Evolutionary conservation across 306 rosid species (phyloP).

Genomic region (Ammopiptanthus mongolicus): DNA sequence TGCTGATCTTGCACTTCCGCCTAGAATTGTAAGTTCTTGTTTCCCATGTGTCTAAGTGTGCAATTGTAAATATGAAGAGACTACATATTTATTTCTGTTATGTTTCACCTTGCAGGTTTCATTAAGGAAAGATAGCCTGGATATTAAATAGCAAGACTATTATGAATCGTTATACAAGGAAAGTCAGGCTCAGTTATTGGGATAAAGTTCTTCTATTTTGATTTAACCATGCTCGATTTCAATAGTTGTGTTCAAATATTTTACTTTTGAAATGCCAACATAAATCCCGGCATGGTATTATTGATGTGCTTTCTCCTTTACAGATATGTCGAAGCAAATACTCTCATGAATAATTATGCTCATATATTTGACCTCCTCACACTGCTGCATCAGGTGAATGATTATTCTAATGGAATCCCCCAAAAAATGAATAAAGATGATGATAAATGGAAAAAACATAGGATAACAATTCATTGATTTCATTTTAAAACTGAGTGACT

Average conservation of each 20-base stretch:
- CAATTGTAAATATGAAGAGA: neutral
- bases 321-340: constrained; percentile 73
- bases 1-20: constrained; percentile 74
- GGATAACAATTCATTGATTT: neutral
- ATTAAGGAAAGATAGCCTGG: constrained; percentile 53
- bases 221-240: neutral
- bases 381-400: constrained; percentile 77
- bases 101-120: constrained; percentile 38
- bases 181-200: constrained; percentile 48
- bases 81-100: neutral
- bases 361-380: constrained; percentile 98
- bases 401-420: neutral
- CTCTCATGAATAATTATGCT: constrained; percentile 70
- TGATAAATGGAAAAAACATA: neutral
- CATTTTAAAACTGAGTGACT: neutral
- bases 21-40: constrained; percentile 52
- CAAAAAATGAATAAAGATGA: neutral
- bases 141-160: constrained; percentile 52
- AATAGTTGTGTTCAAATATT: neutral
- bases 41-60: neutral
- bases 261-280: neutral
- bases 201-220: neutral
- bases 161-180: constrained; percentile 60
- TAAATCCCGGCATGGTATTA: neutral
- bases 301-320: constrained; percentile 29